Evolutionary conservation across 1,284 basidiomycete species (phyloP).

Genomic region (Psilocybe mexicana): DNA sequence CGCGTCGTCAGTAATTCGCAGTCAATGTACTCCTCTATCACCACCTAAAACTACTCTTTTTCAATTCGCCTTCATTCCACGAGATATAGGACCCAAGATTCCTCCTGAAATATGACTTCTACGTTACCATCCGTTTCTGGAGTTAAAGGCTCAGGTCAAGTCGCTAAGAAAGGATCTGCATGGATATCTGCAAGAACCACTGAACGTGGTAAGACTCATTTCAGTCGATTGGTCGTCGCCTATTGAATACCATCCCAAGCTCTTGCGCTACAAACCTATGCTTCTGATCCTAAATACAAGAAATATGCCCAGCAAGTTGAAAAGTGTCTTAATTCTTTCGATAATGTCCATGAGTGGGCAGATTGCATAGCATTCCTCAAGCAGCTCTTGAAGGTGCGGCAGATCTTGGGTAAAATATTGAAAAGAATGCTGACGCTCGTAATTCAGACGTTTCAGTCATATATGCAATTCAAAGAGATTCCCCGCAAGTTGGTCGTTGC

Average conservation of each 20-base stretch:
- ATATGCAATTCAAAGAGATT: constrained; percentile 92
- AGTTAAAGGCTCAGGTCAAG: constrained; percentile 32
- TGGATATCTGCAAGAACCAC: constrained; percentile 39
- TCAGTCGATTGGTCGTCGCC: neutral
- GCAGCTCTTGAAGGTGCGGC: constrained; percentile 84
- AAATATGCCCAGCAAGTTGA: constrained; percentile 93
- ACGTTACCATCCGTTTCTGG: constrained; percentile 27
- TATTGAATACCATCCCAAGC: constrained; percentile 29
- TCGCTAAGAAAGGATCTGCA: constrained; percentile 36
- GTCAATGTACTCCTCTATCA: neutral
- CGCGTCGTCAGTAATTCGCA: neutral
- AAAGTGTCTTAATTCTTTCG: constrained; percentile 90
- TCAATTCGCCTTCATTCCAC: neutral
- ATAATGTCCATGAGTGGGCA: constrained; percentile 98
- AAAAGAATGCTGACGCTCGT: constrained; percentile 4
- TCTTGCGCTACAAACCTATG: constrained; percentile 50
- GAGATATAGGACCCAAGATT: neutral
- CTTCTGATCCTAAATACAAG: constrained; percentile 92
- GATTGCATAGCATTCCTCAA: constrained; percentile 99
- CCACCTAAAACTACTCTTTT: neutral
- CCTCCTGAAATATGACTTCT: constrained; percentile 27
- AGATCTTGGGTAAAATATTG: neutral
- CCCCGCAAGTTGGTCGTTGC: constrained; percentile 93
- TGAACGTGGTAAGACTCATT: constrained; percentile 48
- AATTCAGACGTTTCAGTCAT: constrained; percentile 84